Percentiles rank a stretch among this genome's conserved stretches.
Evolutionary conservation across 139 green algal genomes (phyloP).

Genomic region (Tetradesmus lagerheimii): DNA sequence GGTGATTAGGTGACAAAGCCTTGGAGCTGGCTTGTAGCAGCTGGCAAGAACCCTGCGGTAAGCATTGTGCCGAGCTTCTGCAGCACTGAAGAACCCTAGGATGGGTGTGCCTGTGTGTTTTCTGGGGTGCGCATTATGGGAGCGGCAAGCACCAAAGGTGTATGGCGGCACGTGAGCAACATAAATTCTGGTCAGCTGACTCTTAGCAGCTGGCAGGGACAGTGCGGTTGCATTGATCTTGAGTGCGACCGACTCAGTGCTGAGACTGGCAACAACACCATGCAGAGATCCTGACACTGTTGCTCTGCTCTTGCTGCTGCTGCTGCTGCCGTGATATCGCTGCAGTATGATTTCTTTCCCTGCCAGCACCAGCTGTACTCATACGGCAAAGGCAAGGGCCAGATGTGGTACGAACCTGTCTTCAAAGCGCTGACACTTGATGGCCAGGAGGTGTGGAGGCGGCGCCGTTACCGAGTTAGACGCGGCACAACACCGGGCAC

Average conservation of each 20-base stretch:
- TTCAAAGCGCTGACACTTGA: conserved; percentile 88
- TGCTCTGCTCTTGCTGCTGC: conserved; percentile 17
- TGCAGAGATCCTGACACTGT: too few relatives aligned
- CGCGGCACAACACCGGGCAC: conserved; percentile 72
- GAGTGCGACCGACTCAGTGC: too few relatives aligned
- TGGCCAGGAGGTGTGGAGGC: conserved; percentile 54
- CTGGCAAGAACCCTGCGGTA: conserved; percentile 80
- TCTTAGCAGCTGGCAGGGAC: too few relatives aligned
- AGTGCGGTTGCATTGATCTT: too few relatives aligned
- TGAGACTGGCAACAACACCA: too few relatives aligned
- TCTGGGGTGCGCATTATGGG: not conserved
- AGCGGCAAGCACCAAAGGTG: too few relatives aligned
- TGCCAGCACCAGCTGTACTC: conserved; percentile 93
- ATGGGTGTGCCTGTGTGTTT: not conserved
- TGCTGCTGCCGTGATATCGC: too few relatives aligned
- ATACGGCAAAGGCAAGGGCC: conserved; percentile 75
- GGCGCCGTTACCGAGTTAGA: conserved; percentile 81
- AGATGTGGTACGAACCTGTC: conserved; percentile 90
- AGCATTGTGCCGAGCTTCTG: conserved; percentile 59
- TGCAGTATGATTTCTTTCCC: conserved; percentile 92
- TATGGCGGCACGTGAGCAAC: too few relatives aligned
- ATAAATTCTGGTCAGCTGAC: too few relatives aligned
- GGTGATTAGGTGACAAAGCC: conserved; percentile 19
- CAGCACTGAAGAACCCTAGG: not conserved
- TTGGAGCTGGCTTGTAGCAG: conserved; percentile 77